Conservation (phyloP, 1,139 yeast species). For the Yamadazyma mexicana region DNA sequence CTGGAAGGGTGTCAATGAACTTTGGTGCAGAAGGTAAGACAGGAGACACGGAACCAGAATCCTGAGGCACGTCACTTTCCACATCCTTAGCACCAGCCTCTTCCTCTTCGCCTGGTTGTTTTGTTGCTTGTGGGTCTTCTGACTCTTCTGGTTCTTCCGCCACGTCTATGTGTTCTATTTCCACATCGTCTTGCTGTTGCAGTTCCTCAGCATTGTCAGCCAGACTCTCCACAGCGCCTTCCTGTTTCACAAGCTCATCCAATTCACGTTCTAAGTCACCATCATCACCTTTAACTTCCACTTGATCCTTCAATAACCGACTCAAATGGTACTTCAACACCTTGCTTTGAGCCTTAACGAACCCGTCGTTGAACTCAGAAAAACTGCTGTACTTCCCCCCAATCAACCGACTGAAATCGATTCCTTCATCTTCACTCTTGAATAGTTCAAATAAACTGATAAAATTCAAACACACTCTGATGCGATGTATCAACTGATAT, state of each 20-base stretch:
- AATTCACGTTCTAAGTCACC: constrained; percentile 31
- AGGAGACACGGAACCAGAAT: constrained; percentile 1
- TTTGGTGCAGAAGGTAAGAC: constrained; percentile 14
- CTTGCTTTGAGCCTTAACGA: constrained; percentile 37
- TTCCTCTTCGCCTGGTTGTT: not conserved
- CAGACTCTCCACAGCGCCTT: constrained; percentile 2
- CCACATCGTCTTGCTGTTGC: not conserved
- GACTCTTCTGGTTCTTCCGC: not conserved
- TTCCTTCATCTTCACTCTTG: constrained; percentile 25
- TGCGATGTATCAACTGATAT: constrained; percentile 29
- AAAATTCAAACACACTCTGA: constrained; percentile 40
- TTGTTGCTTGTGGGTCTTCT: too few relatives aligned
- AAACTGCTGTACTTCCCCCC: constrained; percentile 31
- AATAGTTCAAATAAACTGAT: constrained; percentile 32
- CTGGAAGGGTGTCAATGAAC: constrained; percentile 23
- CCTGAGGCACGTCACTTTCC: not conserved
- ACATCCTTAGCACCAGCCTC: not conserved
- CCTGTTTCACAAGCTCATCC: constrained; percentile 9
- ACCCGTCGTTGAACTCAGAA: constrained; percentile 24
- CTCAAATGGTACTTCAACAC: constrained; percentile 42
- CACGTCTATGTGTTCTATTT: not conserved
- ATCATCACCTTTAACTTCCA: constrained; percentile 27
- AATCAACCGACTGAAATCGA: constrained; percentile 33
- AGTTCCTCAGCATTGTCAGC: not conserved
- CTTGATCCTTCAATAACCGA: constrained; percentile 35